Percentiles rank a stretch among this genome's conserved stretches.
These are phyloP conservation scores for Dictyostelium discoideum DNA, from an alignment of 78 protist species.

Conservation along the genomic window DNA sequence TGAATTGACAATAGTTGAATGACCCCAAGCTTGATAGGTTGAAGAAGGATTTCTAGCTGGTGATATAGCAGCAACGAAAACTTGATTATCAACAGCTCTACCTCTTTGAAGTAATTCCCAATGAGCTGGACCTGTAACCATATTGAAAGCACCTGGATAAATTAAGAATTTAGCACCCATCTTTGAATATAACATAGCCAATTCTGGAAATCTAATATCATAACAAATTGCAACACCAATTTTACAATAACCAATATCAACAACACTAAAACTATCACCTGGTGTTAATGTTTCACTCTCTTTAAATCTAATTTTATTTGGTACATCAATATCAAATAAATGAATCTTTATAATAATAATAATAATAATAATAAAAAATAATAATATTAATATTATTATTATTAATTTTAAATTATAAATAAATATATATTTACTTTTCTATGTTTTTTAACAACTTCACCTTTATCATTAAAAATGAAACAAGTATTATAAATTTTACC, in stretches of 20 bases:
- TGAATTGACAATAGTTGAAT: constrained; percentile 91
- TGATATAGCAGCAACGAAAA: constrained; percentile 89
- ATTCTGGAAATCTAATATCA: constrained; percentile 97
- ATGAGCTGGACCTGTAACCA: constrained; percentile 98
- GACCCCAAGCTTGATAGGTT: constrained; percentile 95
- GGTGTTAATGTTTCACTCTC: constrained; percentile 91
- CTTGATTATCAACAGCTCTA: constrained; percentile 92
- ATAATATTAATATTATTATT: background rate
- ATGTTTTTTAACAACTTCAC: constrained; percentile 88
- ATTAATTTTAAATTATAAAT: background rate
- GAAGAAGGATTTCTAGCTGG: constrained; percentile 93
- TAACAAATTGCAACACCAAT: constrained; percentile 98
- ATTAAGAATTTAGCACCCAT: constrained; percentile 85
- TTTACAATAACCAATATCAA: constrained; percentile 81
- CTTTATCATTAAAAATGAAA: constrained; percentile 82
- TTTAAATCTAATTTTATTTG: constrained; percentile 89
- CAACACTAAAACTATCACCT: constrained; percentile 80
- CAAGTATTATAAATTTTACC: constrained; percentile 93
- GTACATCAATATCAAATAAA: constrained; percentile 96
- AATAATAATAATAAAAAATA: background rate
- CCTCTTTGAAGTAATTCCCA: constrained; percentile 97
- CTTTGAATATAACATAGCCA: constrained; percentile 62
- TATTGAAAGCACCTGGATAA: constrained; percentile 99
- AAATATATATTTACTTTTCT: constrained; percentile 79
- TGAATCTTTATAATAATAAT: constrained; percentile 82